Base-by-base conservation (phyloP, 345 rosid genomes). In the Trapa bicornis region DNA sequence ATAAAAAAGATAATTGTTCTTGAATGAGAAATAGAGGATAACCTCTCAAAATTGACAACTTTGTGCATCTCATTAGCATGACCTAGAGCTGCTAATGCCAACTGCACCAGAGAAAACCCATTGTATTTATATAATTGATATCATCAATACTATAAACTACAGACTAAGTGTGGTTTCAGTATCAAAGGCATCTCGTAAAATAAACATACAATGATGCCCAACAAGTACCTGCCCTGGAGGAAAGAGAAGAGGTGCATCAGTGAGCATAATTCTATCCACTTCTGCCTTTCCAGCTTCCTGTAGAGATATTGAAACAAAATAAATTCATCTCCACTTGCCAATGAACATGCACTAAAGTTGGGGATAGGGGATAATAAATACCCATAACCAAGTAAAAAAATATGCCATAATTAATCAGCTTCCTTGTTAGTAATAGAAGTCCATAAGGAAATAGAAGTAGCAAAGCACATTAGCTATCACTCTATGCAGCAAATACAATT, bases 201-300 rank as follows among this genome's bases (percentile, higher is more conserved):
- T 13, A 47, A 35, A 58, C 57, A 61, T 32, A 16, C 67, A 12
- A 56, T 60, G 14, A 65, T 61, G 9, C 22, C 63, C 38, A 41
- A 65, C 60, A 45, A 66, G 6, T 76, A 94, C 97, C 97, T 87
- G 97, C 67, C 95, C 99, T 29, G 97, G 99, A 69, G 99, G 83
- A 75, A 83, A 91, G 32, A 91, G 79, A 76, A 87, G 96, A 14
- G 95, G 88, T 68, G 95, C 96, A 80, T 94, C 97, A 66, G 99
- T 91, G 66, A 94, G 85, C 89, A 91, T 87, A 66, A 86, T 77
- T 82, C 80, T 87, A 78, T 91, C 99, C 64, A 84, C 84, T 83
- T 86, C 96, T 64, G 73, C 69, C 69, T 71, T 83, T 42, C 96
- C 96, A 68, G 79, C 81, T 71, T 75, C 90, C 97, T 89, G 75